Evolutionary conservation across 176 grass and related monocot species (phyloP).

Genomic region (Bonia amplexicaulis): DNA sequence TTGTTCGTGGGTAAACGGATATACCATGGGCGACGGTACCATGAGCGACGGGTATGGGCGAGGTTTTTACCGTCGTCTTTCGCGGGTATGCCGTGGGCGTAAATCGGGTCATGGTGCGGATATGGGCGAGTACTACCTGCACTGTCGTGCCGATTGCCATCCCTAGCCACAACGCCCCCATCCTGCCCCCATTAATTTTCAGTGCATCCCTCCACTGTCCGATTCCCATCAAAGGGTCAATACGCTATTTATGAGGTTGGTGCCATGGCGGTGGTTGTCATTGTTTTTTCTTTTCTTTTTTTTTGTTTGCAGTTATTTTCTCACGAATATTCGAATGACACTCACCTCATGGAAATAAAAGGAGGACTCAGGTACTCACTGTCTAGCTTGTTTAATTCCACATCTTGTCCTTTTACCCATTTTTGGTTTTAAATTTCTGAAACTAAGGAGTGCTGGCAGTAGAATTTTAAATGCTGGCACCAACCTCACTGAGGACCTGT

Average conservation of each 20-base stretch:
- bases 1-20: too few species aligned
- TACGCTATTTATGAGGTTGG: slow-evolving; percentile 1
- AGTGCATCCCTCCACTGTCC: not conserved
- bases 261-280: not conserved
- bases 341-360: not conserved
- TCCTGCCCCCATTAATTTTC: not conserved
- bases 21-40: too few species aligned
- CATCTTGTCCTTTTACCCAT: not conserved
- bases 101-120: too few species aligned
- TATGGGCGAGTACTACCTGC: too few species aligned
- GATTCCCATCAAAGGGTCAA: not conserved
- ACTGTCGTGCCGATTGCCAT: too few species aligned
- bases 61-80: too few species aligned
- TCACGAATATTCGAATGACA: not conserved
- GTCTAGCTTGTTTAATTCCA: not conserved
- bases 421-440: not conserved
- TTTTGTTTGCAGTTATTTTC: not conserved
- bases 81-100: too few species aligned
- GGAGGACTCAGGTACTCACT: not conserved
- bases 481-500: not conserved
- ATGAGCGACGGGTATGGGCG: too few species aligned
- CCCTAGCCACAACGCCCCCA: not conserved
- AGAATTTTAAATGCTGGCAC: not conserved
- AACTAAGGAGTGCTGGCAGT: not conserved
- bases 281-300: not conserved